Base-by-base conservation (phyloP, 306 rosid genomes). In the Amphicarpaea edgeworthii region DNA sequence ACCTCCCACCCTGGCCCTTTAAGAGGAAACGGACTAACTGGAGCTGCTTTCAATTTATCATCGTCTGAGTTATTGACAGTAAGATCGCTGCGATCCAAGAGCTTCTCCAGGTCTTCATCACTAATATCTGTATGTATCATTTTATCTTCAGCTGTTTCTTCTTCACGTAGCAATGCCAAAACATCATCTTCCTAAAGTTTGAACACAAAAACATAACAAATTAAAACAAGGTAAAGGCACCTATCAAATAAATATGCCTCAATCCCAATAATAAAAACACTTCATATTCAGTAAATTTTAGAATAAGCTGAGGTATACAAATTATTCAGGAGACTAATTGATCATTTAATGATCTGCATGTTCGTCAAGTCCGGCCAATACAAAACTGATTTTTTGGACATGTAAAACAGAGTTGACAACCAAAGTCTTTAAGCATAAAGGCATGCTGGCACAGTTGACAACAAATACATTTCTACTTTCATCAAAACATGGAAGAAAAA, bases 1-100 rank as follows among this genome's bases (percentile, higher is more conserved):
- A 96, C 98, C 81, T 96, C 97, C 99, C 99, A 96, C 43, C 99
- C 99, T 60, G 97, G 98, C n/a, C 99, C 99, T 73, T 85, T 86
- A 10, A 83, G 85, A 8, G 98, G 87, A 75, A 77, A 67, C 3
- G 62, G 26, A 12, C 28, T 58, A 3, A 6, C 80, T n/a, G 84
- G 67, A 61, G 68, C 50, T 32, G 68, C 50, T 32, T 83, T 46
- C 0, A 26, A 17, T n/a, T 73, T 72, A 4, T 32, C 89, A n/a
- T 75, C 82, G 0, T 19, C 37, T 3, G 57, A 5, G 14, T 83
- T 12, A 17, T 55, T 38, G 62, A 15, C 20, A 55, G 83, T 2
- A 47, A 96, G 91, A 86, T 96, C 99, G 19, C 93, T 86, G 64
- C 98, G 98, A 66, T 96, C 97, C 86, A 92, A 59, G 42, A 96